Percentiles rank a stretch among this genome's conserved stretches.
Evolutionary conservation across 2,329 filamentous ascomycete genomes (phyloP).

Genomic region (Neurospora sp.): DNA sequence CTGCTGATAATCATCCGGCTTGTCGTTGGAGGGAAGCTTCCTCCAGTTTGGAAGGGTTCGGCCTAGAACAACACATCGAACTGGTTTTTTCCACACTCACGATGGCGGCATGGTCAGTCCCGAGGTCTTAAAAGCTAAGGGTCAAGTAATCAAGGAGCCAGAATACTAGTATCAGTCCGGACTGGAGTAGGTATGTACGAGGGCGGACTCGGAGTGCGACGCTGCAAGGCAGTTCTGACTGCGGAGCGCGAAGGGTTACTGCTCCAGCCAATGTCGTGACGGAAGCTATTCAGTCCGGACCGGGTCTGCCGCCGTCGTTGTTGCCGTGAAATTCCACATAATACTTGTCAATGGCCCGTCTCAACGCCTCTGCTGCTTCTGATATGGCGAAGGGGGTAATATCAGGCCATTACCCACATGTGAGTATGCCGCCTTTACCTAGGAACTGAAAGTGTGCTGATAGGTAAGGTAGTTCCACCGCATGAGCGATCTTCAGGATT

Average conservation of each 20-base stretch:
- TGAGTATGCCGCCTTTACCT: background rate
- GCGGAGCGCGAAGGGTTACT: background rate
- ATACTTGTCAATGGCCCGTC: background rate
- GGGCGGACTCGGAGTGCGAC: background rate
- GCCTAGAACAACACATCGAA: too few species aligned
- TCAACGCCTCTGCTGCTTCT: background rate
- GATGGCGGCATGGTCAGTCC: too few species aligned
- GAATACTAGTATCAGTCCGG: background rate
- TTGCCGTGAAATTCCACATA: background rate
- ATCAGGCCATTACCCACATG: background rate
- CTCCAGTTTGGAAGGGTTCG: too few species aligned
- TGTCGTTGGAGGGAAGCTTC: background rate
- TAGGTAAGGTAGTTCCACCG: too few species aligned
- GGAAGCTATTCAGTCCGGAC: background rate
- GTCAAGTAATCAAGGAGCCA: too few species aligned
- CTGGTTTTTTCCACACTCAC: too few species aligned
- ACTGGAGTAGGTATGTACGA: background rate
- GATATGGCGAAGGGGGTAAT: background rate
- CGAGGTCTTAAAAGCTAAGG: too few species aligned
- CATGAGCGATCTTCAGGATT: too few species aligned
- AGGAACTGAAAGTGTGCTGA: too few species aligned
- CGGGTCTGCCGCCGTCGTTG: background rate
- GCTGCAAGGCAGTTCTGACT: background rate
- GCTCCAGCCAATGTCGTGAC: background rate
- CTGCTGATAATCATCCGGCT: background rate